Conservation (phyloP, 805 yeast genomes). For the Spathaspora sp. region DNA sequence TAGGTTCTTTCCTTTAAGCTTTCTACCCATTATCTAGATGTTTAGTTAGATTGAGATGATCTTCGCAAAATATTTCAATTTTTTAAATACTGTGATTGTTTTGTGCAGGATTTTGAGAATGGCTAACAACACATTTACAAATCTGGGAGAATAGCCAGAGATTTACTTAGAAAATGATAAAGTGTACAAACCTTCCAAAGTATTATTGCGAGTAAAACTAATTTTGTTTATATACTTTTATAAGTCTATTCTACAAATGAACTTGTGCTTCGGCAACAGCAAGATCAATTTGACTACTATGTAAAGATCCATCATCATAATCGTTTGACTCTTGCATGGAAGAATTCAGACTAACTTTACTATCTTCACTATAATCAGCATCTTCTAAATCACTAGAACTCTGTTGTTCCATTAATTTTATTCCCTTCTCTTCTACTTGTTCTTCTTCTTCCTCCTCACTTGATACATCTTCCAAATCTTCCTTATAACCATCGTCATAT, state of each 20-base stretch:
- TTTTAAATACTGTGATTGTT: neutral
- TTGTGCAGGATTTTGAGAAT: neutral
- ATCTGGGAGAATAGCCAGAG: no score
- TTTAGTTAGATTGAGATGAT: neutral
- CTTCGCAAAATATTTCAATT: neutral
- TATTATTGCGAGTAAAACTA: neutral
- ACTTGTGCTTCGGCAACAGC: slow-evolving; percentile 10
- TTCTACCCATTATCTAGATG: slow-evolving; percentile 23
- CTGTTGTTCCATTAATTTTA: neutral
- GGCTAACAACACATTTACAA: neutral
- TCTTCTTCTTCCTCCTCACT: slow-evolving; percentile 17
- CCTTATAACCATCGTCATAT: slow-evolving; percentile 26
- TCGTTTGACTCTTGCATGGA: neutral
- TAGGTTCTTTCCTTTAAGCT: slow-evolving; percentile 25
- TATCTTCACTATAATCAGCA: slow-evolving; percentile 3
- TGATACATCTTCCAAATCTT: slow-evolving; percentile 15
- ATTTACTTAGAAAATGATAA: no score
- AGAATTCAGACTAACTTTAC: neutral
- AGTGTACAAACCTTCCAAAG: neutral
- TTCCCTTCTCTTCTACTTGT: slow-evolving; percentile 3
- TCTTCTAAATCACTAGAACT: slow-evolving; percentile 1
- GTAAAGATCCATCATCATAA: slow-evolving; percentile 5
- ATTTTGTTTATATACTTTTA: neutral
- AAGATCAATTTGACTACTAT: slow-evolving; percentile 1
- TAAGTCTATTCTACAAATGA: slow-evolving; percentile 5